A percentile compares a stretch with the other conserved stretches of the same genome.
Evolutionary conservation across 495 filamentous ascomycete species (phyloP).

Genomic region (Lasiosphaeria ovina): DNA sequence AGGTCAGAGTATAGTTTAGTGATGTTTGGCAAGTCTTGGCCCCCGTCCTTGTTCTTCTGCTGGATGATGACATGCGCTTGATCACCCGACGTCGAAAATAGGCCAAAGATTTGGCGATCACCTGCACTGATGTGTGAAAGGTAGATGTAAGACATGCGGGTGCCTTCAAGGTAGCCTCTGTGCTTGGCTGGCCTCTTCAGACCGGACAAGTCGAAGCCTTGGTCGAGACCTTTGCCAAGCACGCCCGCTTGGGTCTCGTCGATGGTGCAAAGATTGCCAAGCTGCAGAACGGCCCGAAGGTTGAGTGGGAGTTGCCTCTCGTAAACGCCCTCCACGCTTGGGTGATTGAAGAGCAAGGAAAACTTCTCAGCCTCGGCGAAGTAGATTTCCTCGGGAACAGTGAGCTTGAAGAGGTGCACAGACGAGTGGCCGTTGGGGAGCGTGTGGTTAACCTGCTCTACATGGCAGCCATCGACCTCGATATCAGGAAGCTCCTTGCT

Average conservation of each 20-base stretch:
- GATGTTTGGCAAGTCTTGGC: conserved; percentile 80
- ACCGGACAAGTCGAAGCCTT: conserved; percentile 84
- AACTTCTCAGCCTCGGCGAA: conserved; percentile 81
- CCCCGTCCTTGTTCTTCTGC: conserved; percentile 70
- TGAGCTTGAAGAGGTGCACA: conserved; percentile 89
- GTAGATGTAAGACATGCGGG: conserved; percentile 75
- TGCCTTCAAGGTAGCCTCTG: conserved; percentile 67
- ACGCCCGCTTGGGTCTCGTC: conserved; percentile 88
- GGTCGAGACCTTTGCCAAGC: conserved; percentile 86
- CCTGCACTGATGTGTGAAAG: conserved; percentile 89
- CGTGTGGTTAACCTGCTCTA: conserved; percentile 88
- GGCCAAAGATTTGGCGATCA: conserved; percentile 86
- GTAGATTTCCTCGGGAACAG: conserved; percentile 83
- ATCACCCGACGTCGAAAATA: conserved; percentile 81
- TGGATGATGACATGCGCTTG: conserved; percentile 84
- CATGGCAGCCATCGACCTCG: conserved; percentile 79
- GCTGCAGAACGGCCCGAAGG: conserved; percentile 77
- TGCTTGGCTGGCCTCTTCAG: conserved; percentile 65
- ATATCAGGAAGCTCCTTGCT: conserved; percentile 83
- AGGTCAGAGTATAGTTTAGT: conserved; percentile 87
- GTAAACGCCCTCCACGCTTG: conserved; percentile 94
- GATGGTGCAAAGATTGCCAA: conserved; percentile 93
- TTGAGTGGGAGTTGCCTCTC: conserved; percentile 87
- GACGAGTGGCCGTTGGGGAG: conserved; percentile 95
- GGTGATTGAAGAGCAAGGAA: conserved; percentile 78